phyloP scores from a whole-genome alignment of 352 stramenopile species.

The Lagenidium sp. region DNA sequence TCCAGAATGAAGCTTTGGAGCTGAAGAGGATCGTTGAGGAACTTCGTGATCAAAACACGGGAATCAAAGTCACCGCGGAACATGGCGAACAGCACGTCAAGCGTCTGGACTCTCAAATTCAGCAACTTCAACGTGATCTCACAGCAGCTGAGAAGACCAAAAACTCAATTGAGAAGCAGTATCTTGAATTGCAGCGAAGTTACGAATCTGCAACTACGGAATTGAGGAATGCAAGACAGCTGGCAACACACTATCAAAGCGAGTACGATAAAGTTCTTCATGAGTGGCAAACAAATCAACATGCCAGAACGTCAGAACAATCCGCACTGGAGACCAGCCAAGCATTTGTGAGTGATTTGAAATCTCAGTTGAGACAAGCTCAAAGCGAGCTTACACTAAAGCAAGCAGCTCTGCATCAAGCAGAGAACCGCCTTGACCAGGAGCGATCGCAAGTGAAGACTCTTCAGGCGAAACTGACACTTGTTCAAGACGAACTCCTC shows the following conservation, averaged over 20 bases:
- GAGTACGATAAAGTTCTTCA: conserved; percentile 68
- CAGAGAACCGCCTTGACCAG: conserved; percentile 58
- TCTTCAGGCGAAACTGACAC: conserved; percentile 39
- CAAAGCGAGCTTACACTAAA: conserved; percentile 54
- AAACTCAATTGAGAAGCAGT: conserved; percentile 34
- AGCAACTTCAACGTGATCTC: conserved; percentile 33
- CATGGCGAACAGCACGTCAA: conserved; percentile 29
- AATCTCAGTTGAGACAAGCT: conserved; percentile 46
- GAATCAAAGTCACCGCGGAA: conserved; percentile 43
- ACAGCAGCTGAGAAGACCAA: conserved; percentile 20
- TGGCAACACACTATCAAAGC: conserved; percentile 55
- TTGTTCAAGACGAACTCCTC: conserved; percentile 48
- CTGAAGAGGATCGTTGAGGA: conserved; percentile 53
- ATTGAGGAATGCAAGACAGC: conserved; percentile 47
- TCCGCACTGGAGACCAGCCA: conserved; percentile 47
- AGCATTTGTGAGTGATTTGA: conserved; percentile 41
- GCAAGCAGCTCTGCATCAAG: conserved; percentile 35
- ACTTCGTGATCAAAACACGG: conserved; percentile 51
- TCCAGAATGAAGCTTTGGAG: conserved; percentile 50
- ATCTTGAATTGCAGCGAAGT: conserved; percentile 32
- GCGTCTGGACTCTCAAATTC: conserved; percentile 38
- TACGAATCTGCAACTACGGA: conserved; percentile 47
- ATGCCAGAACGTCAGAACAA: conserved; percentile 46
- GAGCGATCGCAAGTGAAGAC: conserved; percentile 41
- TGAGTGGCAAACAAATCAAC: conserved; percentile 47